Conservation (phyloP, 2,329 filamentous ascomycete genomes). For the Ilyonectria sp. region DNA sequence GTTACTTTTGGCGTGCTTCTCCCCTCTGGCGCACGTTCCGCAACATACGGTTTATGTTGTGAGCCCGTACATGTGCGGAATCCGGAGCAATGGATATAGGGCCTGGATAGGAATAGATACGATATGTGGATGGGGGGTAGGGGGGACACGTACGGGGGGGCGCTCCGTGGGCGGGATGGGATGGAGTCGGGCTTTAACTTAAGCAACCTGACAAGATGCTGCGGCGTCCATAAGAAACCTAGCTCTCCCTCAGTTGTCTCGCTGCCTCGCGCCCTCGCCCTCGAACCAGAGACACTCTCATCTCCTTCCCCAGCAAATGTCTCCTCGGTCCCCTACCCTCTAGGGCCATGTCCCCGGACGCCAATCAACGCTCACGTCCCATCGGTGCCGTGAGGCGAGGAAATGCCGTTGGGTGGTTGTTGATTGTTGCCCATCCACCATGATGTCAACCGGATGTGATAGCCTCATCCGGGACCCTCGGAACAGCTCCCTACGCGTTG, state of each 20-base stretch:
- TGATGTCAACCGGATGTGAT: constrained; percentile 36
- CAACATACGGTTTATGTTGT: constrained; percentile 1
- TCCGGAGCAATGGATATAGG: constrained; percentile 16
- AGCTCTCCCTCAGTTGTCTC: constrained; percentile 4
- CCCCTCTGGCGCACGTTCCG: constrained; percentile 16
- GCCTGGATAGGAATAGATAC: constrained; percentile 10
- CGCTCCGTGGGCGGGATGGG: constrained; percentile 2
- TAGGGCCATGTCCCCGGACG: constrained; percentile 1
- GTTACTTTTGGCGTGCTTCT: neutral
- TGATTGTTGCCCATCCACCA: constrained; percentile 12
- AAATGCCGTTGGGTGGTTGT: neutral
- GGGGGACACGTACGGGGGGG: neutral
- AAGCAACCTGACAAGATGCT: constrained; percentile 6
- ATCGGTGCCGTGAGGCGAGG: neutral
- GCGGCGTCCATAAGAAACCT: constrained; percentile 5
- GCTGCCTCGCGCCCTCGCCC: neutral
- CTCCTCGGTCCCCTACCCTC: constrained; percentile 21
- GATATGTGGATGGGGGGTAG: constrained; percentile 11
- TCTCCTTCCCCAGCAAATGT: constrained; percentile 32
- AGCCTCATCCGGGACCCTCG: constrained; percentile 35
- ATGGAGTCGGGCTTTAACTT: constrained; percentile 24
- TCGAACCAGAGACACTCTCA: constrained; percentile 28
- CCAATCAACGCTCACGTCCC: constrained; percentile 14
- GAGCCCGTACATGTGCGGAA: constrained; percentile 14
- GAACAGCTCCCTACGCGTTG: constrained; percentile 37